A percentile compares a stretch with the other conserved stretches of the same genome.
Conservation (phyloP, 495 filamentous ascomycete species). For the Daldinia concentrica region DNA sequence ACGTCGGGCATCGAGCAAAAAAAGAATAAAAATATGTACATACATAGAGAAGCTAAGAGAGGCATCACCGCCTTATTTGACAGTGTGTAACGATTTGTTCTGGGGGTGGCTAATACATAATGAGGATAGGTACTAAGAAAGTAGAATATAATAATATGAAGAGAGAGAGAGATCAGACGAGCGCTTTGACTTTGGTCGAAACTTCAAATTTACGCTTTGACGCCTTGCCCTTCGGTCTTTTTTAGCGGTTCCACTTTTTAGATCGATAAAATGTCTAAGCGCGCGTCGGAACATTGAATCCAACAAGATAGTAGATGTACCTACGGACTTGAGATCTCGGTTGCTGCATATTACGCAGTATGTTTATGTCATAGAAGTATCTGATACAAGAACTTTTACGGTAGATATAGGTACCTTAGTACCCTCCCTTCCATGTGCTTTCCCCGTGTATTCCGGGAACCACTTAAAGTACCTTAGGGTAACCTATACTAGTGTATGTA, state of each 20-base stretch:
- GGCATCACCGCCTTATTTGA: neutral
- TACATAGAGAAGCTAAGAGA: neutral
- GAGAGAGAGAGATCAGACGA: constrained; percentile 43
- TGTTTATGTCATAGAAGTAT: neutral
- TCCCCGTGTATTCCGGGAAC: neutral
- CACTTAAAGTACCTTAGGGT: neutral
- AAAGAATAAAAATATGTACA: neutral
- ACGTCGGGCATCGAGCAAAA: constrained; percentile 24
- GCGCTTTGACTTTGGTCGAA: constrained; percentile 43
- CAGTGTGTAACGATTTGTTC: constrained; percentile 6
- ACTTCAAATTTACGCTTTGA: constrained; percentile 45
- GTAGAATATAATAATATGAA: constrained; percentile 19
- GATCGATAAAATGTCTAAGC: constrained; percentile 43
- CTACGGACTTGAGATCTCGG: constrained; percentile 26
- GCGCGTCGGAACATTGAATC: constrained; percentile 37
- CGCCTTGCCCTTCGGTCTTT: constrained; percentile 33
- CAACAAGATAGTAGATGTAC: constrained; percentile 9
- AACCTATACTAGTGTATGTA: no score
- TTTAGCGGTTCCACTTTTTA: constrained; percentile 29
- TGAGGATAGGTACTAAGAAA: neutral
- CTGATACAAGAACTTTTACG: neutral
- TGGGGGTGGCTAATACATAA: constrained; percentile 13
- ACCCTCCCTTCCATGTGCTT: neutral
- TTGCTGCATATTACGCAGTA: constrained; percentile 22
- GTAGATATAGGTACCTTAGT: neutral